These are phyloP conservation scores for Punica granatum DNA, from an alignment of 345 rosid genomes.

Conservation along the genomic window DNA sequence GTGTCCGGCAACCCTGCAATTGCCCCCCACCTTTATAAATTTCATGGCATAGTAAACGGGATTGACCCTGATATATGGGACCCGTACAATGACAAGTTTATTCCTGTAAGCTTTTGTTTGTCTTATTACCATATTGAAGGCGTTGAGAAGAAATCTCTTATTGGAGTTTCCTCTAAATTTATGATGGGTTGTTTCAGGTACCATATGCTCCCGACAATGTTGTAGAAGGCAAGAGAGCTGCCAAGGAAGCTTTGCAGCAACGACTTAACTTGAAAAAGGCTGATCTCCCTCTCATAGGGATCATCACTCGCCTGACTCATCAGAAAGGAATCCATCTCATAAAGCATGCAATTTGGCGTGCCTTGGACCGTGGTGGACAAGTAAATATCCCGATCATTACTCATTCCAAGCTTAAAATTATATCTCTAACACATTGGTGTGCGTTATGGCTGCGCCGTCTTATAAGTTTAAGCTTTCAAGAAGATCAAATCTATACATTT, in stretches of 20 bases:
- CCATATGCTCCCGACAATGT: constrained; percentile 73
- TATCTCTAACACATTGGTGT: not conserved
- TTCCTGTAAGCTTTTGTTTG: constrained; percentile 54
- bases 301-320: constrained; percentile 81
- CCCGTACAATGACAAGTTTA: constrained; percentile 67
- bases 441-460: not conserved
- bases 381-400: constrained; percentile 19
- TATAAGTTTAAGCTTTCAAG: not conserved
- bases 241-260: constrained; percentile 75
- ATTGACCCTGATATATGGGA: constrained; percentile 97
- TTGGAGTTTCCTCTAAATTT: not conserved
- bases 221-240: constrained; percentile 82
- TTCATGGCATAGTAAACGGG: constrained; percentile 89
- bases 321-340: constrained; percentile 96
- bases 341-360: constrained; percentile 76
- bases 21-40: constrained; percentile 70
- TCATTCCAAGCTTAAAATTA: not conserved
- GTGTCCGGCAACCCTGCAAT: constrained; percentile 66
- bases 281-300: constrained; percentile 74
- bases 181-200: constrained; percentile 24
- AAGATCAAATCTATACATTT: not conserved
- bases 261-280: constrained; percentile 52
- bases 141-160: not conserved
- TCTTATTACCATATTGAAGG: constrained; percentile 1
- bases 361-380: constrained; percentile 85